Base-by-base conservation (phyloP, 2,329 filamentous ascomycete genomes). In the Chaetomiaceae sp. region DNA sequence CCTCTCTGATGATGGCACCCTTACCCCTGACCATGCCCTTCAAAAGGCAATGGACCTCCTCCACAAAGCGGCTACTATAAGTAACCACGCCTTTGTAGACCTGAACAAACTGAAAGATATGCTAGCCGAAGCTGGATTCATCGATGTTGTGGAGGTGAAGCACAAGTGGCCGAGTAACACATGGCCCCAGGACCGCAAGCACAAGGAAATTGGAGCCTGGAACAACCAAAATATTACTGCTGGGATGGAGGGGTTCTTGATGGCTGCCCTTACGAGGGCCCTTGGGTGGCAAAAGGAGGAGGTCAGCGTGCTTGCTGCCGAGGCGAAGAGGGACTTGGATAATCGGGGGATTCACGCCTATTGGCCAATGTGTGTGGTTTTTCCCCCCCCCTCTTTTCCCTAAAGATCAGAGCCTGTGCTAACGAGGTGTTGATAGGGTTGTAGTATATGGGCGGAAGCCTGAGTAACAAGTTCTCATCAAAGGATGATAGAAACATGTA, bases 121-220 rank as follows among this genome's bases (percentile, higher is more conserved):
- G 50, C 58, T 65, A 58, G 44, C 54, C 13, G 56, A 51, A 5
- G 60, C 56, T 1, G 63, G 63, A 2, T 65, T 65, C 43, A 57
- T 60, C 34, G 62, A 65, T 37, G 62, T 65, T 9, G 56, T 61
- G 23, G 56, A 60, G 20, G 50, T 51, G 13, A 51, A 55, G 13
- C 61, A 60, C 45, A 63, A 64, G 40, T 62, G 62, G 57, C 64
- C 66, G 2, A 59, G 62, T 42, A 66, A 66, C 34, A 44, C 55
- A 8, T 68, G 66, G 66, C 61, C 66, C 45, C 57, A 50, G 27
- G 61, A 63, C 30, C 48, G 50, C 27, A 55, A 58, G 21, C 54
- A 63, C 41, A 67, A 67, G 51, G 54, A 48, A 18, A 42, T 65
- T 54, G n/a, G 48, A n/a, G n/a, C n/a, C n/a, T n/a, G n/a, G n/a